A percentile compares a stretch with the other conserved stretches of the same genome.
Evolutionary conservation across 495 filamentous ascomycete genomes (phyloP).

Genomic region (Amniculicola lignicola): DNA sequence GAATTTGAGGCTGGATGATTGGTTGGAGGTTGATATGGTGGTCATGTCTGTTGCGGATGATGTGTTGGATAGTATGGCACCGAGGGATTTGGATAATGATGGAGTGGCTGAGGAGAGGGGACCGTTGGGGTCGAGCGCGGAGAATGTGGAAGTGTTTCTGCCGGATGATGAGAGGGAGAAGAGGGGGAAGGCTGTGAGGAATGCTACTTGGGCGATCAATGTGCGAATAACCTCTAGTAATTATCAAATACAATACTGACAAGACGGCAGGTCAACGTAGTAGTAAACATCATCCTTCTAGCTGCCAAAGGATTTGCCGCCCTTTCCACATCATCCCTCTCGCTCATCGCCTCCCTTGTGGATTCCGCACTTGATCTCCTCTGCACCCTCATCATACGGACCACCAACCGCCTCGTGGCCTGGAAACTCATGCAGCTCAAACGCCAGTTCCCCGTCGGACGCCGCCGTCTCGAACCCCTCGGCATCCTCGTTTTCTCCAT

Average conservation of each 20-base stretch:
- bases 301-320: constrained; percentile 44
- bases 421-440: constrained; percentile 45
- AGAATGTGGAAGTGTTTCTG: constrained; percentile 46
- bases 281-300: constrained; percentile 49
- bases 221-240: constrained; percentile 15
- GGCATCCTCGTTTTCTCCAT: constrained; percentile 45
- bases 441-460: constrained; percentile 48
- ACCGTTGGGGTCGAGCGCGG: constrained; percentile 41
- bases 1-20: constrained; percentile 51
- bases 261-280: constrained; percentile 42
- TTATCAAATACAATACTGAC: not conserved
- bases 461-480: constrained; percentile 45
- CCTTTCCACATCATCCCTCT: constrained; percentile 46
- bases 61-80: constrained; percentile 52
- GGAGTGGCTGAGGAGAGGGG: constrained; percentile 45
- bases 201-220: constrained; percentile 54
- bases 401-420: constrained; percentile 46
- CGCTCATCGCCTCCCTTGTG: constrained; percentile 47
- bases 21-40: constrained; percentile 52
- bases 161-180: constrained; percentile 50
- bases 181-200: constrained; percentile 39
- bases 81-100: constrained; percentile 49
- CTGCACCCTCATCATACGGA: constrained; percentile 50
- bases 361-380: constrained; percentile 51
- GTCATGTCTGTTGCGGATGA: constrained; percentile 52